Evolutionary conservation across 768 basidiomycete genomes (phyloP).

Genomic region (Chalciporus pseudorubinellus): DNA sequence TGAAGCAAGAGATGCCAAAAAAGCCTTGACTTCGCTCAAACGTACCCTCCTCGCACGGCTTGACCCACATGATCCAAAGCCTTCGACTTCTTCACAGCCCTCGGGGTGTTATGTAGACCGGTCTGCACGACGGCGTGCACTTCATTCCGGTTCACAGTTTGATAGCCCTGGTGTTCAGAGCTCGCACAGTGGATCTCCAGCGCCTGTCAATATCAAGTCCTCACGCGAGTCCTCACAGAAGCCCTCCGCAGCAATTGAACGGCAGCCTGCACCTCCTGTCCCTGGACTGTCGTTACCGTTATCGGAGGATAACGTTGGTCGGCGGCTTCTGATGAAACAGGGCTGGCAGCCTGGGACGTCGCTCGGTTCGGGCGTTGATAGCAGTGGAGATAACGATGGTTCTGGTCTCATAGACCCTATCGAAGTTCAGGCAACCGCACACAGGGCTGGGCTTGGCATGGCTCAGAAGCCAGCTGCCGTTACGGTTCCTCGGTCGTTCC

Average conservation of each 20-base stretch:
- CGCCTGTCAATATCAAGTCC: constrained; percentile 1
- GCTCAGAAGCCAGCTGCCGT: constrained; percentile 21
- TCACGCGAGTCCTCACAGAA: constrained; percentile 21
- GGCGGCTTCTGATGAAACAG: constrained; percentile 65
- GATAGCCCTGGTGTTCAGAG: constrained; percentile 50
- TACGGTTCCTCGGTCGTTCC: constrained; percentile 3
- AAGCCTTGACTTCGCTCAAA: constrained; percentile 63
- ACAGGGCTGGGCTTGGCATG: constrained; percentile 59
- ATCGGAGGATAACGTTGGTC: constrained; percentile 60
- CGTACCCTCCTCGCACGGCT: constrained; percentile 60
- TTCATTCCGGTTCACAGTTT: constrained; percentile 50
- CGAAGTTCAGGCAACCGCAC: constrained; percentile 40
- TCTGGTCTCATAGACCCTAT: constrained; percentile 56
- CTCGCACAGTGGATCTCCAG: constrained; percentile 23
- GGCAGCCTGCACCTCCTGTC: neutral
- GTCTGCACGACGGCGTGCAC: constrained; percentile 64
- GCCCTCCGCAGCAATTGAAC: constrained; percentile 14
- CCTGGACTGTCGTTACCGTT: constrained; percentile 44
- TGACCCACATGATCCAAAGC: constrained; percentile 17
- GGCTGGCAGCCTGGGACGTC: constrained; percentile 70
- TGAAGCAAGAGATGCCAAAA: constrained; percentile 52
- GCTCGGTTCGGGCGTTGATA: constrained; percentile 25
- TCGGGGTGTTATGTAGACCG: constrained; percentile 55
- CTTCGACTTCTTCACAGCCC: constrained; percentile 14
- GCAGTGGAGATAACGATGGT: constrained; percentile 5